Percentiles rank a stretch among this genome's conserved stretches.
phyloP scores from a whole-genome alignment of 2,329 filamentous ascomycete genomes.

The Aspergillus candidus region DNA sequence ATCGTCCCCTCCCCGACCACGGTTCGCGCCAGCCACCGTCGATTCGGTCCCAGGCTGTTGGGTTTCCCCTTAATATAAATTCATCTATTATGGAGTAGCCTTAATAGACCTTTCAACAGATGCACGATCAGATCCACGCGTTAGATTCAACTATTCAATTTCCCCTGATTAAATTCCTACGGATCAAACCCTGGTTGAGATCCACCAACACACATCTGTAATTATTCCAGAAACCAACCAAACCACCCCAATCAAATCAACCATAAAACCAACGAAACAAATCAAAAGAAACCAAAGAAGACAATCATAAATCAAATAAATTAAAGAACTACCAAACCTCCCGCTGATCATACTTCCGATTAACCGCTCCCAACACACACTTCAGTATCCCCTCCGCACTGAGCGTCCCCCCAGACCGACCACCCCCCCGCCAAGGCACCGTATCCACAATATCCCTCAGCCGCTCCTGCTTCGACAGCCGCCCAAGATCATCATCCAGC shows the following conservation, averaged over 20 bases:
- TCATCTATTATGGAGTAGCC: too few species aligned
- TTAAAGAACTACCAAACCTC: constrained; percentile 11
- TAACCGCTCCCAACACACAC: constrained; percentile 70
- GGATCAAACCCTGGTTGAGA: too few species aligned
- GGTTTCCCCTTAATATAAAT: too few species aligned
- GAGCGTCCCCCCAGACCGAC: constrained; percentile 44
- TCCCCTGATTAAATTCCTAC: too few species aligned
- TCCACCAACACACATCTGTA: too few species aligned
- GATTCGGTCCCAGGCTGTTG: too few species aligned
- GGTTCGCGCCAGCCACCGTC: too few species aligned
- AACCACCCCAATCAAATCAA: not conserved
- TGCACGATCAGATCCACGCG: too few species aligned
- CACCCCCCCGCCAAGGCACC: constrained; percentile 59
- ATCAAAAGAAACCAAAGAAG: not conserved
- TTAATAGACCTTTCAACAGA: too few species aligned
- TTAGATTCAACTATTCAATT: too few species aligned
- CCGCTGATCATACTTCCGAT: constrained; percentile 56
- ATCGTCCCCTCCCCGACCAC: too few species aligned
- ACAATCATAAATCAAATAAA: constrained; percentile 5
- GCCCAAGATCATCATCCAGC: constrained; percentile 67
- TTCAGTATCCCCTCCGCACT: constrained; percentile 72
- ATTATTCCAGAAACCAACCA: too few species aligned
- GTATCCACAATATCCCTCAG: constrained; percentile 90
- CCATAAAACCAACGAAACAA: not conserved
- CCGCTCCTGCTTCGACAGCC: constrained; percentile 37